Percentiles rank a stretch among this genome's conserved stretches.
phyloP scores from a whole-genome alignment of 768 basidiomycete genomes.

The Nevesoporus exiguus region DNA sequence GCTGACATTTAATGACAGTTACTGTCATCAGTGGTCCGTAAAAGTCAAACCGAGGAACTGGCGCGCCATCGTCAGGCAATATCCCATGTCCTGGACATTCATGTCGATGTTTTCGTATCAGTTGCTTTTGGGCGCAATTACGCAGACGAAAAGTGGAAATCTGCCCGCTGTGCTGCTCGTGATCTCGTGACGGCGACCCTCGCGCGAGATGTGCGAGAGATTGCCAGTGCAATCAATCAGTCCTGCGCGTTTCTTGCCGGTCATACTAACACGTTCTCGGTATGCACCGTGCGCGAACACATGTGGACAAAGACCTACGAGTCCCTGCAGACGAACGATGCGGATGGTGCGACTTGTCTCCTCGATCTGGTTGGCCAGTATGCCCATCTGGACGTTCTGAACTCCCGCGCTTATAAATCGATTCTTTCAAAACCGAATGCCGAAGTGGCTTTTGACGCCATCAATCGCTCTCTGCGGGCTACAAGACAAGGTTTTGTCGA shows the following conservation, averaged over 20 bases:
- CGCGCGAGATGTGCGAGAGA: conserved; percentile 32
- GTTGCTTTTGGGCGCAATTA: conserved; percentile 44
- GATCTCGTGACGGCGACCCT: conserved; percentile 38
- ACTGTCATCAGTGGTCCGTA: conserved; percentile 33
- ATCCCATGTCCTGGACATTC: conserved; percentile 46
- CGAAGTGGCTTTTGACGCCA: conserved; percentile 41
- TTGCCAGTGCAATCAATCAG: conserved; percentile 30
- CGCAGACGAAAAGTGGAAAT: conserved; percentile 39
- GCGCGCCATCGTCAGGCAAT: conserved; percentile 29
- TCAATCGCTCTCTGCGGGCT: conserved; percentile 58
- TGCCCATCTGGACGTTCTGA: conserved; percentile 66
- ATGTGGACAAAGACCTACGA: conserved; percentile 72
- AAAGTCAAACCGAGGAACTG: conserved; percentile 28
- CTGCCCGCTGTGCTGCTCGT: conserved; percentile 40
- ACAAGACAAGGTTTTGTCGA: conserved; percentile 63
- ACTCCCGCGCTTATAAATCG: conserved; percentile 45
- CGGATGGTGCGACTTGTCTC: conserved; percentile 54
- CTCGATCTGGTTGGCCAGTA: conserved; percentile 55
- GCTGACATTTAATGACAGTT: conserved; percentile 27
- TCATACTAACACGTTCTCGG: conserved; percentile 29
- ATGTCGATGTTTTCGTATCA: conserved; percentile 44
- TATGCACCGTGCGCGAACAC: conserved; percentile 45
- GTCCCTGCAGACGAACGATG: conserved; percentile 54
- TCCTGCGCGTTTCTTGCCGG: conserved; percentile 35
- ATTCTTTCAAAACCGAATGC: conserved; percentile 32